Conservation (phyloP, 495 filamentous ascomycete genomes). For the Daldinia concentrica region DNA sequence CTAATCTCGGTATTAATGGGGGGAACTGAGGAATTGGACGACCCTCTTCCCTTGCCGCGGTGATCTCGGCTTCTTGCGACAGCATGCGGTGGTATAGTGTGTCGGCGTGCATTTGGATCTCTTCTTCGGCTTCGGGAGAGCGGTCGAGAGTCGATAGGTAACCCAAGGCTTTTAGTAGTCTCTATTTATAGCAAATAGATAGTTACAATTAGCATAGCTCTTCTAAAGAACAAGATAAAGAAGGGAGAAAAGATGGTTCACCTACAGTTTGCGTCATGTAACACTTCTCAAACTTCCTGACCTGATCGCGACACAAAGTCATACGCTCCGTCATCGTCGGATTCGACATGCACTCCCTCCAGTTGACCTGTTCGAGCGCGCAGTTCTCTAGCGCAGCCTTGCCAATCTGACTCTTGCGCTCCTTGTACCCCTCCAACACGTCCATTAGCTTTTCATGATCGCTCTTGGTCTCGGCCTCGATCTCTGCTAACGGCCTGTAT, state of each 20-base stretch:
- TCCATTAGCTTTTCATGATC: conserved; percentile 77
- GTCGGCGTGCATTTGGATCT: conserved; percentile 96
- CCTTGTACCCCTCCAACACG: conserved; percentile 84
- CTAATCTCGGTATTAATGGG: conserved; percentile 51
- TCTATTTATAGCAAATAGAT: conserved; percentile 51
- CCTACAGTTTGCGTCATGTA: conserved; percentile 81
- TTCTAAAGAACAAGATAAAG: neutral
- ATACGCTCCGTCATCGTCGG: conserved; percentile 67
- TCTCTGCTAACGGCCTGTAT: conserved; percentile 72
- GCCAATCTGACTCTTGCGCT: conserved; percentile 79
- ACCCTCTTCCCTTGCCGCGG: conserved; percentile 72
- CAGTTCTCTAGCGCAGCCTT: conserved; percentile 93
- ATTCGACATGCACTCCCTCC: conserved; percentile 76
- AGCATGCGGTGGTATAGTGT: conserved; percentile 86
- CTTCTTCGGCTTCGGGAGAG: conserved; percentile 77
- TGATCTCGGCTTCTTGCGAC: conserved; percentile 73
- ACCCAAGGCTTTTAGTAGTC: conserved; percentile 90
- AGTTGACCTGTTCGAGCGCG: conserved; percentile 79
- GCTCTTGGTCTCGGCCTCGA: conserved; percentile 70
- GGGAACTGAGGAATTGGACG: conserved; percentile 59
- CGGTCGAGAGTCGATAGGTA: conserved; percentile 75
- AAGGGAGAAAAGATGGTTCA: conserved; percentile 18
- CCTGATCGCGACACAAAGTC: conserved; percentile 79
- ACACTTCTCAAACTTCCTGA: conserved; percentile 76
- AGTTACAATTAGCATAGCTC: neutral